Evolutionary conservation across 1,284 basidiomycete species (phyloP), one percentile per base, ranked within the genome.

Genomic region (Malassezia vespertilionis): DNA sequence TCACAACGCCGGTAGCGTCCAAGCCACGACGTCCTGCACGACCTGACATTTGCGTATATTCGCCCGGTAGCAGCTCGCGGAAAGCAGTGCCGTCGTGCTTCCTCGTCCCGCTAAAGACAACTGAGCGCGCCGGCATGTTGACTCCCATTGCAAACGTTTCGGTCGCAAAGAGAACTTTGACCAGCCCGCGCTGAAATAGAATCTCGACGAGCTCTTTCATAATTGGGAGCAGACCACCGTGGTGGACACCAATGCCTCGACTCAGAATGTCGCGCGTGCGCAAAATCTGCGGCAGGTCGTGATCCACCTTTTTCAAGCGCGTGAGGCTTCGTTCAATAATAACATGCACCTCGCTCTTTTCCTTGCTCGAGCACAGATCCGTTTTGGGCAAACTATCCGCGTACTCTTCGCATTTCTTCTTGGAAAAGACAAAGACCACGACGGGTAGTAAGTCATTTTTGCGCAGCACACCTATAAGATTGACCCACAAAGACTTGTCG

Each of bases 141-240:
- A 99, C 93, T 28, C 62, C 61, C 93, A 99, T 97, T 0, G 93
- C 93, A 71, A 99, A 99, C 0, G 93, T 97, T 72, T 99, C 93
- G 0, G 93, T 99, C 0, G 93, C 93, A 66, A 97, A 99, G 9
- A 99, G 74, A 14, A 96, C 82, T 72, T 97, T 97, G 51, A 99
- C 91, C 30, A 97, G 76, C 18, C 93, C 93, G 27, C 89, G 80
- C 8, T 89, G 85, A 68, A 99, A 99, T 14, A 99, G 76, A 33
- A 97, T 83, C 71, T 99, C 91, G 14, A 97, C 91, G 8, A 70
- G 57, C 78, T 93, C 87, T 75, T 99, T 99, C 33, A 99, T 88
- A 30, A 99, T 84, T 0, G 93, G 93, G 3, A 99, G 75, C 6
- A 99, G 76, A 5, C 93, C 93, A 33, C 93, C 91, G 63, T 99